Percentiles rank a stretch among this genome's conserved stretches.
Conservation (phyloP, 257 asterid species). For the Ligustrum vulgare region DNA sequence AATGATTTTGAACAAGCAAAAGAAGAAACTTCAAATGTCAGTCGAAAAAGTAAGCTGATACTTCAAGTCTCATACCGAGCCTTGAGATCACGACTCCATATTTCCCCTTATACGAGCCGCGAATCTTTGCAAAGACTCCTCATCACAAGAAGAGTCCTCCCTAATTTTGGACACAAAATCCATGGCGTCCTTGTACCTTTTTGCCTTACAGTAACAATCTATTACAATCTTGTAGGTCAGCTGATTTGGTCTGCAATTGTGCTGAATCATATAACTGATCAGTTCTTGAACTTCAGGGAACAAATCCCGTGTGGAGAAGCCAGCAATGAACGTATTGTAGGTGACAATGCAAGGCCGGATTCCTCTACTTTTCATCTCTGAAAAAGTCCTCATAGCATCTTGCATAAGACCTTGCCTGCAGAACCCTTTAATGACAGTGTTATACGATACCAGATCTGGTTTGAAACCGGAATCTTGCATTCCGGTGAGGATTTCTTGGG, state of each 20-base stretch:
- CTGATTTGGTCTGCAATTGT: constrained; percentile 82
- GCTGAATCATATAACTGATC: constrained; percentile 71
- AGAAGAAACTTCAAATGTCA: neutral
- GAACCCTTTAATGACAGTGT: constrained; percentile 89
- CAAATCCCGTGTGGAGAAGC: constrained; percentile 64
- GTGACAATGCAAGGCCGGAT: constrained; percentile 86
- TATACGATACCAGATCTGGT: constrained; percentile 95
- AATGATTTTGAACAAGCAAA: neutral
- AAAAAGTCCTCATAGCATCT: constrained; percentile 68
- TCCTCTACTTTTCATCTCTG: constrained; percentile 73
- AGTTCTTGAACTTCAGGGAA: constrained; percentile 73
- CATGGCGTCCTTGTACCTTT: constrained; percentile 59
- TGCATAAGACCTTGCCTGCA: constrained; percentile 95
- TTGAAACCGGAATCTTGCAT: constrained; percentile 49
- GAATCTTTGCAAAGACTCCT: constrained; percentile 61
- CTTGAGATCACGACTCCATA: constrained; percentile 52
- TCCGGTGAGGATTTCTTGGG: constrained; percentile 71
- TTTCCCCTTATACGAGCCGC: constrained; percentile 56
- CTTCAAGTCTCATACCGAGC: neutral
- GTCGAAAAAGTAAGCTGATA: neutral
- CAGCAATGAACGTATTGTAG: constrained; percentile 82
- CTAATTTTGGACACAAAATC: constrained; percentile 62
- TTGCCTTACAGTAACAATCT: constrained; percentile 85
- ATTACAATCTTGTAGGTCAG: constrained; percentile 70
- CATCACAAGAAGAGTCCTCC: constrained; percentile 49